phyloP scores from a whole-genome alignment of 2,329 filamentous ascomycete species.

The Fusarium musae region DNA sequence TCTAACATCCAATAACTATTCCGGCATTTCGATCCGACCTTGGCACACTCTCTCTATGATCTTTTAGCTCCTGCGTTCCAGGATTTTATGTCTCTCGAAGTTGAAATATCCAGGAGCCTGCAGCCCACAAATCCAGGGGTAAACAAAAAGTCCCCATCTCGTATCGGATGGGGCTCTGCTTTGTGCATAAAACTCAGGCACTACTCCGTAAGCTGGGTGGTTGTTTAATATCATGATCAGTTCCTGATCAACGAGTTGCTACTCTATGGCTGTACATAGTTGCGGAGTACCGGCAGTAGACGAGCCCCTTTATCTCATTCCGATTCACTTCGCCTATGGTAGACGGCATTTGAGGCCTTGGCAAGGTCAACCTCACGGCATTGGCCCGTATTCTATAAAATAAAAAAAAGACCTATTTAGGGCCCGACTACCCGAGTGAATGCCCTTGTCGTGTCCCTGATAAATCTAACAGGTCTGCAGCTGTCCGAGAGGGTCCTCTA shows the following conservation, averaged over 20 bases:
- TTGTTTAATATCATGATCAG: constrained; percentile 7
- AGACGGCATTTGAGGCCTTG: constrained; percentile 18
- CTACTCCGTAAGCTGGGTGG: not conserved
- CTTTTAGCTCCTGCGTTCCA: not conserved
- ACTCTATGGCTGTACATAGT: not conserved
- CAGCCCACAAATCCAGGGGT: constrained; percentile 31
- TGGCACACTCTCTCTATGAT: not conserved
- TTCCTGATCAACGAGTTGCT: constrained; percentile 9
- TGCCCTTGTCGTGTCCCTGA: not conserved
- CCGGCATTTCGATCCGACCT: not conserved
- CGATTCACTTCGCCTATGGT: not conserved
- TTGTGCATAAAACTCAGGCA: constrained; percentile 28
- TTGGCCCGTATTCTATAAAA: not conserved
- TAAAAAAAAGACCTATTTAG: not conserved
- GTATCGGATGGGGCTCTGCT: constrained; percentile 28
- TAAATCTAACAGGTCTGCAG: constrained; percentile 1
- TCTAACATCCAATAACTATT: not conserved
- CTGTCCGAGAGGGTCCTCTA: not conserved
- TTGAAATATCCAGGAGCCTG: not conserved
- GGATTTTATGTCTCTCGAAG: not conserved
- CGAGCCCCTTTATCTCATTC: not conserved
- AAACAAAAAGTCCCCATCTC: constrained; percentile 19
- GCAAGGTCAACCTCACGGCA: constrained; percentile 2
- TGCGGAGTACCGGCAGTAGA: not conserved
- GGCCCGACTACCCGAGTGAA: not conserved